phyloP scores from a whole-genome alignment of 768 basidiomycete species.

The Tremella mesenterica region DNA sequence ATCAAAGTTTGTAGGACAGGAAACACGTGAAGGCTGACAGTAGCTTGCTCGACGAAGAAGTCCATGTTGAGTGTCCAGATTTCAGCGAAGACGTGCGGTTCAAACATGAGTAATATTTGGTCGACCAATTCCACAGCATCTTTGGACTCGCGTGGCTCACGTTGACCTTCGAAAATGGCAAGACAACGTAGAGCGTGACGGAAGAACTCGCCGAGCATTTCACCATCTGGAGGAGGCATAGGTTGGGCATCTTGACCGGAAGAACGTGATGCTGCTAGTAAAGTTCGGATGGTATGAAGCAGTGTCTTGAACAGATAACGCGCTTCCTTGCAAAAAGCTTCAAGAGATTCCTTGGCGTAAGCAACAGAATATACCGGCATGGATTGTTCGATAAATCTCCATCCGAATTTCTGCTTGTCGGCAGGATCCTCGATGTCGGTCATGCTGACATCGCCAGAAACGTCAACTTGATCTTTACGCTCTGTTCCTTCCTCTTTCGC shows the following conservation, averaged over 20 bases:
- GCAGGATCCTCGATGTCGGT: constrained; percentile 7
- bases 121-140: constrained; percentile 78
- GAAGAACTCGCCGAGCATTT: constrained; percentile 78
- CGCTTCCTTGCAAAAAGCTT: constrained; percentile 68
- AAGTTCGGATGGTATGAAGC: constrained; percentile 75
- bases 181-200: constrained; percentile 75
- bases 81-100: constrained; percentile 87
- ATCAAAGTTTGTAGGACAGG: constrained; percentile 79
- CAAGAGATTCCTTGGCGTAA: constrained; percentile 71
- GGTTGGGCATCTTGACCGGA: constrained; percentile 54
- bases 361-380: constrained; percentile 71
- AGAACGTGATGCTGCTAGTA: constrained; percentile 60
- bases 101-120: constrained; percentile 67
- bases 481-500: constrained; percentile 17
- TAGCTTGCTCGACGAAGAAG: constrained; percentile 73
- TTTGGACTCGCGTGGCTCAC: constrained; percentile 53
- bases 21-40: constrained; percentile 68
- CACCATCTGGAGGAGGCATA: constrained; percentile 69
- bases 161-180: constrained; percentile 57
- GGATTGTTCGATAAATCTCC: constrained; percentile 68
- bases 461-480: too few species aligned
- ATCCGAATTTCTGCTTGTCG: constrained; percentile 48
- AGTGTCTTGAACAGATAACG: constrained; percentile 78
- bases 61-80: constrained; percentile 90
- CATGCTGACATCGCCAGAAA: constrained; percentile 24